Conservation (phyloP, 1,284 basidiomycete genomes). For the Sanghuangporus sanghuang region DNA sequence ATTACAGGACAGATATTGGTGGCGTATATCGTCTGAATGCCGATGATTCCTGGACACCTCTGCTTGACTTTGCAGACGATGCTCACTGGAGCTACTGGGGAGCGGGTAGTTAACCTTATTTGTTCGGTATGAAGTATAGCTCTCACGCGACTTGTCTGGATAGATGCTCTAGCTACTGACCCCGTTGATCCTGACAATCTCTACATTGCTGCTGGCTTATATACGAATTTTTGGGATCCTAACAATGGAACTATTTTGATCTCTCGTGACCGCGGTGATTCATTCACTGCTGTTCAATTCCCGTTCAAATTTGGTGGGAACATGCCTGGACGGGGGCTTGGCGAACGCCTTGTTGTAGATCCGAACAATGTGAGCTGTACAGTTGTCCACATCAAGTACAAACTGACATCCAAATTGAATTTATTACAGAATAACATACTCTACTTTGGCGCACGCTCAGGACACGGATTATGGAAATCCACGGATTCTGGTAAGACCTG, state of each 20-base stretch:
- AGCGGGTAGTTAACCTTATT: not conserved
- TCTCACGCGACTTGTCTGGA: not conserved
- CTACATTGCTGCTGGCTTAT: constrained; percentile 23
- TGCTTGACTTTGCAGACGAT: constrained; percentile 23
- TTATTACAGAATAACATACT: constrained; percentile 19
- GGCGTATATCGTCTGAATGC: constrained; percentile 22
- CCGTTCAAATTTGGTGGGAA: constrained; percentile 26
- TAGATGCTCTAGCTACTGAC: constrained; percentile 22
- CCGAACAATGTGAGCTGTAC: constrained; percentile 13
- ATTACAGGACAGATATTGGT: constrained; percentile 14
- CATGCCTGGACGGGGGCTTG: constrained; percentile 25
- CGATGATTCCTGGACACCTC: constrained; percentile 22
- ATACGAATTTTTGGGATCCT: constrained; percentile 25
- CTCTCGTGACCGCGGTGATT: constrained; percentile 20
- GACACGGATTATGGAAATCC: constrained; percentile 24
- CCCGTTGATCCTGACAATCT: constrained; percentile 22
- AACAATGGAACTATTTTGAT: constrained; percentile 23
- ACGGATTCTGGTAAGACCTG: constrained; percentile 20
- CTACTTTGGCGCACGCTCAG: constrained; percentile 25
- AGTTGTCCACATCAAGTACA: not conserved
- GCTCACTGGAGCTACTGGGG: constrained; percentile 19
- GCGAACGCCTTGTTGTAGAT: constrained; percentile 17
- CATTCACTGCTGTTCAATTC: constrained; percentile 18
- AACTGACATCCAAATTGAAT: not conserved
- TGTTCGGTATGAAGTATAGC: not conserved